Conservation (phyloP, 371 early-diverging fungal species). For the Paraphysoderma sedebokerense region DNA sequence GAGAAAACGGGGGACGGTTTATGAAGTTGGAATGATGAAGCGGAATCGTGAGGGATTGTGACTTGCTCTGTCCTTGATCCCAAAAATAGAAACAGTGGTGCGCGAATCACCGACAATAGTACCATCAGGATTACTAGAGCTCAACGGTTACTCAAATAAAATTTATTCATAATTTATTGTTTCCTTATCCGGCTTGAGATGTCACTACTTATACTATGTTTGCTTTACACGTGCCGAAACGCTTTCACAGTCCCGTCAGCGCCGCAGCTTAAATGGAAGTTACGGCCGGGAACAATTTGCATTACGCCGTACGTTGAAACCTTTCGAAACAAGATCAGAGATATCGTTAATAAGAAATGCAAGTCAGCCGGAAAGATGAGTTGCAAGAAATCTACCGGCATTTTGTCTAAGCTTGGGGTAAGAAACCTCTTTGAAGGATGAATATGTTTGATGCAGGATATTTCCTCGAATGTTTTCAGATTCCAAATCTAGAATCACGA, state of each 20-base stretch:
- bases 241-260: constrained; percentile 27
- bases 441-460: neutral
- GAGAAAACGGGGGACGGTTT: too few relatives aligned
- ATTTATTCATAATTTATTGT: too few relatives aligned
- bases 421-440: neutral
- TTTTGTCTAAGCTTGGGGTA: neutral
- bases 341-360: constrained; percentile 10
- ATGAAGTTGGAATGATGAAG: too few relatives aligned
- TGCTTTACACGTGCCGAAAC: constrained; percentile 6
- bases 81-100: too few relatives aligned
- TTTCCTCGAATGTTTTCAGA: constrained; percentile 10
- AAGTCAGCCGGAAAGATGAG: constrained; percentile 2
- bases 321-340: constrained; percentile 22
- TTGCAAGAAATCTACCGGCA: neutral
- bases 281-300: constrained; percentile 19
- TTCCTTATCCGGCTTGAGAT: too few relatives aligned
- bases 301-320: constrained; percentile 26
- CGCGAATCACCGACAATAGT: too few relatives aligned
- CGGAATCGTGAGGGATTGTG: too few relatives aligned
- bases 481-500: too few relatives aligned
- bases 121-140: too few relatives aligned
- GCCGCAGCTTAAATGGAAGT: constrained; percentile 22
- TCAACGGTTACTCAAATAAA: too few relatives aligned
- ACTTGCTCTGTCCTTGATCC: too few relatives aligned
- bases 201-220: too few relatives aligned